Evolutionary conservation across 2,329 filamentous ascomycete genomes (phyloP).

Genomic region (Cytospora piceae): DNA sequence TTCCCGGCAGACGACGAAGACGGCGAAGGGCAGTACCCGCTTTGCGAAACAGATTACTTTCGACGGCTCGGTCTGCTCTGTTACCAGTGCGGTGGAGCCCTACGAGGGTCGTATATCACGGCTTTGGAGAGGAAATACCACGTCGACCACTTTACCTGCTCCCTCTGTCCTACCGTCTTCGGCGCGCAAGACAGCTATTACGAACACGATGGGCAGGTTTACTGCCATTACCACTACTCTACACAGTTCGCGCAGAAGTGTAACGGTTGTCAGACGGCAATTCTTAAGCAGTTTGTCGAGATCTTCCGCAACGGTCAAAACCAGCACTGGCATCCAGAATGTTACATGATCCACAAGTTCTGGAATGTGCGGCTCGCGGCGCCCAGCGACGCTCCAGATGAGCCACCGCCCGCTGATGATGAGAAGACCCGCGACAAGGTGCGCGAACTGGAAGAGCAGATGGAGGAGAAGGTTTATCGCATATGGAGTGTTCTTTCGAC

Average conservation of each 20-base stretch:
- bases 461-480: slow-evolving; percentile 96
- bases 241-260: slow-evolving; percentile 96
- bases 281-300: slow-evolving; percentile 98
- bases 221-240: slow-evolving; percentile 98
- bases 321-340: slow-evolving; percentile 99
- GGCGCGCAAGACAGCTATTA: slow-evolving; percentile 98
- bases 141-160: slow-evolving; percentile 98
- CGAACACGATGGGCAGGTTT: slow-evolving; percentile 94
- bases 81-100: slow-evolving; percentile 86
- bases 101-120: slow-evolving; percentile 97
- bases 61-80: slow-evolving; percentile 88
- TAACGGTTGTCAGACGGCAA: slow-evolving; percentile 95
- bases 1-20: slow-evolving; percentile 94
- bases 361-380: slow-evolving; percentile 92
- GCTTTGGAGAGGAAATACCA: slow-evolving; percentile 98
- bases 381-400: slow-evolving; percentile 55
- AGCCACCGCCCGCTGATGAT: slow-evolving; percentile 48
- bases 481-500: slow-evolving; percentile 98
- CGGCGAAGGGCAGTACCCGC: slow-evolving; percentile 83
- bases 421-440: slow-evolving; percentile 73
- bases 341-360: slow-evolving; percentile 99
- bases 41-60: slow-evolving; percentile 99
- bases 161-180: slow-evolving; percentile 95
- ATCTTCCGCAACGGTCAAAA: slow-evolving; percentile 98
- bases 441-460: slow-evolving; percentile 83